phyloP scores from a whole-genome alignment of 176 grass and related monocot species.

The Cenchrus americanus region DNA sequence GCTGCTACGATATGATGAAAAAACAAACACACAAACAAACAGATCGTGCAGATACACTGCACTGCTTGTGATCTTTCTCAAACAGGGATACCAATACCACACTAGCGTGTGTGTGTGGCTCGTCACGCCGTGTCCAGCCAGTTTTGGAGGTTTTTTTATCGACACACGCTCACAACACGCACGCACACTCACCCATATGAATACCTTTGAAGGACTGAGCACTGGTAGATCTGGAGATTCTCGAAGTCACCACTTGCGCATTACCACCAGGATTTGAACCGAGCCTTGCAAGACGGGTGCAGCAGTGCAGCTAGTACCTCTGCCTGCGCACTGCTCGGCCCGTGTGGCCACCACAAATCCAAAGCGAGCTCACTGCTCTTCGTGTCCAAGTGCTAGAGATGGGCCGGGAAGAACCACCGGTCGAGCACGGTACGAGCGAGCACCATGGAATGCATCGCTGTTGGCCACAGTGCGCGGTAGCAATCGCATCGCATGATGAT shows the following conservation, averaged over 20 bases:
- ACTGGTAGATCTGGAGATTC: no score
- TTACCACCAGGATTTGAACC: no score
- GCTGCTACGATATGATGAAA: background rate
- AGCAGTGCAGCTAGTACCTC: background rate
- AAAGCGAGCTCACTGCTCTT: background rate
- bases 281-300: background rate
- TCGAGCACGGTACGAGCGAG: background rate
- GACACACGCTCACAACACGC: no score
- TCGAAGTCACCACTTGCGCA: no score
- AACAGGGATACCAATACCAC: background rate
- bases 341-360: background rate
- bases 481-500: background rate
- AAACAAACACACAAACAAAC: background rate
- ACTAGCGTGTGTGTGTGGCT: background rate
- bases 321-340: background rate
- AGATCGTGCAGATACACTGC: background rate
- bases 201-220: no score
- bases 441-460: background rate
- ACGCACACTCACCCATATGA: no score
- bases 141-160: no score
- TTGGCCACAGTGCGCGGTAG: background rate
- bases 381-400: background rate
- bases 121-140: background rate
- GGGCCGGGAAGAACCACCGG: background rate
- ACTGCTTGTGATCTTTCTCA: slow-evolving; percentile 13